Evolutionary conservation across 257 asterid species (phyloP), one percentile per base, ranked within the genome.

Genomic region (Paulownia fortunei): DNA sequence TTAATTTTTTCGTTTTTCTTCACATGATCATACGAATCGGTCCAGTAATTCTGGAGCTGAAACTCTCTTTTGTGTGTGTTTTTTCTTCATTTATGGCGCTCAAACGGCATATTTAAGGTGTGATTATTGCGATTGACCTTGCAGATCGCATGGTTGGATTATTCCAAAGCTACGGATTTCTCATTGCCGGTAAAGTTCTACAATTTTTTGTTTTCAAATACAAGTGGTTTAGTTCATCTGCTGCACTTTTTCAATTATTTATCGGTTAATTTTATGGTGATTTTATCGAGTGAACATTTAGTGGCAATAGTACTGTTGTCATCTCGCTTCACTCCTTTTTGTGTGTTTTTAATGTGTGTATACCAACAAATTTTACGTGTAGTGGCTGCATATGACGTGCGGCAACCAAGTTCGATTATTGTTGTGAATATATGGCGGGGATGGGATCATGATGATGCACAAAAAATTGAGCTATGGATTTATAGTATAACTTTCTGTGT

Each of bases 31-130:
- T 8, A 39, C 61, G 16, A 32, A 63, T 54, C 26, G 12, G 30
- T 56, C 42, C 69, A 69, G 21, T 47, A 23, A 68, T 18, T 51
- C 3, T 26, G 4, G 55, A 44, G 46, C 70, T 23, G 15, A 21
- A 44, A 15, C 70, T 8, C 76, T 52, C 9, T 21, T 23, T 51
- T 64, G 1, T 5, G 11, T 15, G 10, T 7, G 44, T n/a, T 36
- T 51, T 64, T 65, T 67, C 67, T 37, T 52, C 76, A 9, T 10
- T 56, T 18, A 11, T 24, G 30, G 71, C 39, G 34, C 46, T 56
- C 24, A 15, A 42, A 42, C 46, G 39, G 79, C 70, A 16, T 66
- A 65, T 37, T 37, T 36, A 66, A 37, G 74, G 41, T 39, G 80
- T 37, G 19, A 52, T 34, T 39, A 34, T 52, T 12, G 36, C 60